Evolutionary conservation across 768 basidiomycete genomes (phyloP), one percentile per base, ranked within the genome.

Genomic region (Cystofilobasidium macerans): DNA sequence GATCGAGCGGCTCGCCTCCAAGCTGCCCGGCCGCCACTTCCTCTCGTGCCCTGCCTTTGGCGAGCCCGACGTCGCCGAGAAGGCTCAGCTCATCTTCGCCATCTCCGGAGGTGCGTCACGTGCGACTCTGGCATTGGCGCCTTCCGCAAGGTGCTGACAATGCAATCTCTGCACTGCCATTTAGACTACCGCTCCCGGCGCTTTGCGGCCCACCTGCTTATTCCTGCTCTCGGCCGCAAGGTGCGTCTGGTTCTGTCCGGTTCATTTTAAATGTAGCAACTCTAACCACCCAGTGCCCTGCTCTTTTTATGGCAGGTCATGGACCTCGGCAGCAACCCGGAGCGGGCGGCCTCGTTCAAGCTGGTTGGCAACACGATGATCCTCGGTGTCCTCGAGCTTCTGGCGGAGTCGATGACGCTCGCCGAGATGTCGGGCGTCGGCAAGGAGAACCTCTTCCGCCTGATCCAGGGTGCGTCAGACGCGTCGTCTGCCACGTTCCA

Each of bases 271-370:
- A n/a, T n/a, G 56, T 53, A 7, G 30, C 30, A 53, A 8, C 51
- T 7, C 20, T 57, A 16, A 32, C 28, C 5, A 32, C 22, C 22
- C n/a, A n/a, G 28, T 20, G 28, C 7, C 56, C 20, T 32, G 53
- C 26, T n/a, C n/a, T n/a, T n/a, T n/a, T n/a, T n/a, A n/a, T n/a
- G n/a, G n/a, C n/a, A 64, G 69, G 69, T 76, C 11, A 77, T 79
- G 72, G 91, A 93, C 74, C 80, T 94, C 14, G 91, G 91, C 30
- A 85, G 82, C 30, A 89, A 93, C 74, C 80, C 92, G 36, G 88
- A 91, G 77, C 86, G 88, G 77, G 89, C 87, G 82, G 57, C 62
- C 16, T 48, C 68, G 20, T 64, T 77, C 73, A 76, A 76, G 75
- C 74, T 72, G 70, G 72, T 72, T 30, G 71, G 71, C 30, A 71